Evolutionary conservation across 495 filamentous ascomycete species (phyloP), one percentile per base, ranked within the genome.

Genomic region (Aspergillus kassunensis): DNA sequence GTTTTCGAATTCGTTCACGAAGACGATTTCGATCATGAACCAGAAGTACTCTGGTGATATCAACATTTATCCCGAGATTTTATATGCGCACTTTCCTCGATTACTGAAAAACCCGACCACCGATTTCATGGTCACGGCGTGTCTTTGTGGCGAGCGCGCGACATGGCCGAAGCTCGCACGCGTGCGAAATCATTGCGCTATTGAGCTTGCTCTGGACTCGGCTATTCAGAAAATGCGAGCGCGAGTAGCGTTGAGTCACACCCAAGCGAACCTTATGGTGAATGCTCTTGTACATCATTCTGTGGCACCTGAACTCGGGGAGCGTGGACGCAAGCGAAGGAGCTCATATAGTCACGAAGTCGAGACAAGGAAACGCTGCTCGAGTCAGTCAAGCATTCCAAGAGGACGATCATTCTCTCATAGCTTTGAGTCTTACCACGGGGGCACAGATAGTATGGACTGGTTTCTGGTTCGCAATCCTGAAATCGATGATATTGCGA

Each of bases 31-130:
- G 0, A 85, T 97, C 18, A 72, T 96, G 42, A 90, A 84, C 55
- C 91, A 97, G 59, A 89, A 86, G 55, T 97, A 97, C 57, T 88
- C 86, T 3, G 92, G 92, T n/a, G 90, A 97, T 66, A 95, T 97
- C 65, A 97, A 88, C 40, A 96, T 97, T 45, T 80, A 95, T 44
- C 91, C 91, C 0, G 82, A 88, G 48, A 86, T 95, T 43, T 76
- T 80, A 2, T 83, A 86, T 27, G 73, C 79, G 5, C 84, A 95
- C 54, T 82, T 95, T 29, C 88, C 85, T 3, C 77, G 79, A 15
- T 85, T 96, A 29, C 68, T 97, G 19, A 85, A 78, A 52, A 97
- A 97, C 50, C 91, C 91, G n/a, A 95, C 87, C 0, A 65, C 81
- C 0, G 89, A 90, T n/a, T 96, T 95, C 68, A 93, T 97, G 87